Percentiles rank a stretch among this genome's conserved stretches.
These are phyloP conservation scores for Hamigera avellanea DNA, from an alignment of 495 filamentous ascomycete species.

Conservation along the genomic window DNA sequence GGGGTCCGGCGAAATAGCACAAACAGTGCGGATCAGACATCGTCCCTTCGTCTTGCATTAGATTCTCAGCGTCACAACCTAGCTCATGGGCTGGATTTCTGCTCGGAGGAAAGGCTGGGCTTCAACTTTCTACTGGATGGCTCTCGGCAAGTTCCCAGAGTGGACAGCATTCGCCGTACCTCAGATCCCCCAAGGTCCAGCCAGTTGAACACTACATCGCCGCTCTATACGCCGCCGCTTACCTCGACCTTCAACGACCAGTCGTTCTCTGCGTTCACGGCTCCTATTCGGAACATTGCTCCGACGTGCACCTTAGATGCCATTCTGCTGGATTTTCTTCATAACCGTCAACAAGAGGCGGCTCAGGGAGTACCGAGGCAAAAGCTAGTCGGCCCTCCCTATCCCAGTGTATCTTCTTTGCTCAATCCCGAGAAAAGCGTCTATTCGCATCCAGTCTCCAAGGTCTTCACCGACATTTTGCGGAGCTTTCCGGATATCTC, in stretches of 20 bases:
- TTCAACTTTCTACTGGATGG: constrained; percentile 57
- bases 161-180: constrained; percentile 22
- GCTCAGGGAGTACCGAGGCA: constrained; percentile 46
- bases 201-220: constrained; percentile 13
- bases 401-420: constrained; percentile 64
- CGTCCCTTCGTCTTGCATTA: constrained; percentile 22
- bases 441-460: constrained; percentile 62
- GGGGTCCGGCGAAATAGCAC: constrained; percentile 19
- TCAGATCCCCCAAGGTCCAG: constrained; percentile 16
- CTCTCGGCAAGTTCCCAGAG: constrained; percentile 30
- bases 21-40: constrained; percentile 7
- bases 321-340: constrained; percentile 66
- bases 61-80: constrained; percentile 44
- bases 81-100: constrained; percentile 45
- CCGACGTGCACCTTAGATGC: constrained; percentile 63
- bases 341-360: constrained; percentile 51
- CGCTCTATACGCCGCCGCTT: constrained; percentile 15
- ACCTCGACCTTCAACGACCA: constrained; percentile 13
- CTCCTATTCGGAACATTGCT: constrained; percentile 44
- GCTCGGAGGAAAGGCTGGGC: constrained; percentile 46
- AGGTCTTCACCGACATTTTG: constrained; percentile 73
- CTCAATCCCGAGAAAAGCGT: constrained; percentile 51
- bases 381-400: constrained; percentile 57
- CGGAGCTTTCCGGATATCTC: constrained; percentile 59
- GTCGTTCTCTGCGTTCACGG: constrained; percentile 21